Evolutionary conservation across 106 monocot genomes (phyloP), one percentile per base, ranked within the genome.

Genomic region (Dioscorea alata): DNA sequence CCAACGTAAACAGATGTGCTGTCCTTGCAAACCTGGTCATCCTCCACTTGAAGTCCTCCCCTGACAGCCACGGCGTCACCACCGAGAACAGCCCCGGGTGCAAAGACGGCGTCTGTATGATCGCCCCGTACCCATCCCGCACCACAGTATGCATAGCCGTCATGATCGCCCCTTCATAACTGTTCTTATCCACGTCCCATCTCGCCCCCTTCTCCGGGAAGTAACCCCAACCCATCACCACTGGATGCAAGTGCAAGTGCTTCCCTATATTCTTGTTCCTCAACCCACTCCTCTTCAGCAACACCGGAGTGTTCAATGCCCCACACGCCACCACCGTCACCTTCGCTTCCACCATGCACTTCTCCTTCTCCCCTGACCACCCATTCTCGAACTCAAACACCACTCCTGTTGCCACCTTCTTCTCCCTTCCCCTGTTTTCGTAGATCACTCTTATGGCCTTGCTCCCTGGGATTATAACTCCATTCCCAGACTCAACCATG

Each of bases 221-320:
- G 59, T 84, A 69, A 0, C 94, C 94, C 94, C 94, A 94, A 31
- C 60, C 76, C 87, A 94, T 85, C 12, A 88, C 78, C 51, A 81
- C 83, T 4, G 94, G 94, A 63, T 94, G 94, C 13, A 94, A 76
- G 63, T 79, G 94, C 33, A 94, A 78, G 54, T 94, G 68, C 75
- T 78, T 79, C n/a, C 94, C 94, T 3, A 94, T 90, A 80, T 90
- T 71, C 0, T 56, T 56, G 62, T 84, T 89, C 69, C 33, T 57
- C 12, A 89, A 72, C 17, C 89, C 82, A 57, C 89, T 86, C 50
- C 50, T 67, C 54, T 61, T 76, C 18, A 88, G 71, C 58, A 91
- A 62, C 1, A 64, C 74, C 16, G 91, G 91, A 19, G 87, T 87
- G 69, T 52, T 54, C 3, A 92, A 69, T 1, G 87, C 85, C 4